Conservation (phyloP, 768 basidiomycete species). For the Hortiboletus campestris region DNA sequence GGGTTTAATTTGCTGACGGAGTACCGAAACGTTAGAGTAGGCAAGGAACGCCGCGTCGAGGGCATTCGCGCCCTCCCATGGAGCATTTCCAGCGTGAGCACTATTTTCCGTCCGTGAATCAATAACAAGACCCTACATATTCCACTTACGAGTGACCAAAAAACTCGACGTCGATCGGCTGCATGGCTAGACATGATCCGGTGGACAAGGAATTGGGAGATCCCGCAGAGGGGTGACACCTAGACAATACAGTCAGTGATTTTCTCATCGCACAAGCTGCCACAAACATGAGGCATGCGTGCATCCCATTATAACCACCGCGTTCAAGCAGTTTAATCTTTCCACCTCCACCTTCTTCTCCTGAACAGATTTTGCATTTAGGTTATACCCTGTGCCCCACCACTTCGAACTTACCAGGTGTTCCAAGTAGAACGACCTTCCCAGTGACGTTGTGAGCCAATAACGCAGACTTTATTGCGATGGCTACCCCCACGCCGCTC, state of each 20-base stretch:
- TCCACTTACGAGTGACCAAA: constrained; percentile 64
- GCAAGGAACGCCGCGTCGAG: constrained; percentile 87
- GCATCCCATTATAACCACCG: constrained; percentile 80
- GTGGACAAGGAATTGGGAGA: constrained; percentile 47
- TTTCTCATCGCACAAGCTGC: constrained; percentile 6
- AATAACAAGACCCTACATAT: background rate
- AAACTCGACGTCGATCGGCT: constrained; percentile 66
- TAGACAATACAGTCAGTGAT: constrained; percentile 28
- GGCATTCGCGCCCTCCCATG: constrained; percentile 86
- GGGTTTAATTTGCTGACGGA: constrained; percentile 87
- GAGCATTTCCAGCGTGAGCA: constrained; percentile 76
- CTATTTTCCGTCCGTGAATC: constrained; percentile 34
- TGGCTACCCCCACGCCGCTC: constrained; percentile 69
- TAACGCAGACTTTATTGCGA: constrained; percentile 70
- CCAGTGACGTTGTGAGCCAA: constrained; percentile 61
- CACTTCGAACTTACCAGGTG: constrained; percentile 51
- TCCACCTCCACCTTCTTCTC: constrained; percentile 77
- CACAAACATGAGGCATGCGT: constrained; percentile 70
- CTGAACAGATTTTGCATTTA: constrained; percentile 35
- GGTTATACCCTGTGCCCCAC: background rate
- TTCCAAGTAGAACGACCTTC: constrained; percentile 72
- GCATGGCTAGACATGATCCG: constrained; percentile 60
- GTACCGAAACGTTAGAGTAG: constrained; percentile 72
- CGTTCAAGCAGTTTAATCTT: constrained; percentile 71
- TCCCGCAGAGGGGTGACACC: constrained; percentile 74